Base-by-base conservation (phyloP, 1,284 basidiomycete genomes). In the Mrakiaceae sp. region DNA sequence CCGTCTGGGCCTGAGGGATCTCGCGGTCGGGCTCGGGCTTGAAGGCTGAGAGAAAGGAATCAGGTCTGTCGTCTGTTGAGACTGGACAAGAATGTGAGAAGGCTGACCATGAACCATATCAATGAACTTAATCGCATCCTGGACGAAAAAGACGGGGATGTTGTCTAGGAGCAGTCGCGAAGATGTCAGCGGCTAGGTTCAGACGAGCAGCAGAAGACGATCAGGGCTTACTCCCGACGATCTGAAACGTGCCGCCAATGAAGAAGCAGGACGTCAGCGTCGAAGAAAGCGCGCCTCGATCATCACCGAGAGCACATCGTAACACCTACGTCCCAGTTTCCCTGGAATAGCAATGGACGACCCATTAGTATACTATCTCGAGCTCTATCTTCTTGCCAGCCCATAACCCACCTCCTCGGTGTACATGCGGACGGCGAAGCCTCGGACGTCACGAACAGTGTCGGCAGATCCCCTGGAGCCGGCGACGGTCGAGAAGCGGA, bases 241-340 rank as follows among this genome's bases (percentile, higher is more conserved):
- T 27, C 27, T 27, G 27, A 27, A 27, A 1, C 27, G 27, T 27
- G 27, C 27, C 27, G 27, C 27, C 27, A 2, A 27, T 27, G 27
- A 27, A 27, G 27, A 27, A 27, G 27, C 27, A 27, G 27, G 27
- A 27, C 27, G 27, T 27, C 27, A 27, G 27, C 27, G 27, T 27
- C 27, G 27, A 27, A 2, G 27, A 50, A 1, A 12, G 9, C 51
- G n/a, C 11, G 11, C 12, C 9, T 52, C 16, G 82, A 70, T 85
- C 78, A 70, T 87, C 9, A 2, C 42, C 11, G 6, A 44, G 42
- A 43, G 44, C 40, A 44, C 40, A 9, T 44, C 11, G 11, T 87
- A 14, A 84, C 87, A 60, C 90, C 88, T 48, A 91, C 75, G 71
- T 93, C 88, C 86, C 87, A 91, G 69, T 87, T 89, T 5, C 85